These are phyloP conservation scores for Cladosporium sp. DNA, from an alignment of 2,329 filamentous ascomycete genomes.

Conservation along the genomic window DNA sequence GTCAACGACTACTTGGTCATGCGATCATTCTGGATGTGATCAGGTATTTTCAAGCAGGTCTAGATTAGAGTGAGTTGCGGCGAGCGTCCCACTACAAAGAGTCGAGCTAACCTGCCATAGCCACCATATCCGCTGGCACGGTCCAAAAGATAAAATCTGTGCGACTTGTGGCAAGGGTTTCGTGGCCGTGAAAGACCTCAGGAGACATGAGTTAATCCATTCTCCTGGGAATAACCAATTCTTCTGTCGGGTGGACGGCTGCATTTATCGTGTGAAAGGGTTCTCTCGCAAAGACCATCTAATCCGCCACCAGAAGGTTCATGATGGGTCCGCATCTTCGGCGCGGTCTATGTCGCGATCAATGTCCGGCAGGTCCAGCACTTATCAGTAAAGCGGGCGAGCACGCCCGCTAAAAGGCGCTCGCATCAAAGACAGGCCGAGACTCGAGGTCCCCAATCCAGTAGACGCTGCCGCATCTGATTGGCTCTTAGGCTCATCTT, in stretches of 20 bases:
- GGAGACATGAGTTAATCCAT: conserved; percentile 1
- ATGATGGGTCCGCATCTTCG: not conserved
- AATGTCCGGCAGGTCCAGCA: no score
- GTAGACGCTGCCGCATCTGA: no score
- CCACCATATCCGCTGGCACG: conserved; percentile 11
- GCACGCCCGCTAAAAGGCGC: no score
- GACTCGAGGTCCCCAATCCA: no score
- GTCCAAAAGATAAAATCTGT: not conserved
- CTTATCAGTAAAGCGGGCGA: no score
- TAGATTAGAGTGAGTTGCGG: not conserved
- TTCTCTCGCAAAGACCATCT: conserved; percentile 8
- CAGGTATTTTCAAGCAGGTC: not conserved
- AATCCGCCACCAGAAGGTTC: not conserved
- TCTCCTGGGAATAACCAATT: not conserved
- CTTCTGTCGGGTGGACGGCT: not conserved
- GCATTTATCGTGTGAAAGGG: not conserved
- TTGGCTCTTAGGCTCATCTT: no score
- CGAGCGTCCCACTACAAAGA: not conserved
- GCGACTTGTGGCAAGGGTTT: not conserved
- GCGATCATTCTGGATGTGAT: not conserved
- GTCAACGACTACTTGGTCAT: not conserved
- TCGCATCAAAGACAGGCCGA: no score
- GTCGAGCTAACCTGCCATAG: not conserved
- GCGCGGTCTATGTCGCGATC: no score
- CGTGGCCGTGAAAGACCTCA: conserved; percentile 6